Base-by-base conservation (phyloP, 2,329 filamentous ascomycete genomes). In the Metarhizium album region DNA sequence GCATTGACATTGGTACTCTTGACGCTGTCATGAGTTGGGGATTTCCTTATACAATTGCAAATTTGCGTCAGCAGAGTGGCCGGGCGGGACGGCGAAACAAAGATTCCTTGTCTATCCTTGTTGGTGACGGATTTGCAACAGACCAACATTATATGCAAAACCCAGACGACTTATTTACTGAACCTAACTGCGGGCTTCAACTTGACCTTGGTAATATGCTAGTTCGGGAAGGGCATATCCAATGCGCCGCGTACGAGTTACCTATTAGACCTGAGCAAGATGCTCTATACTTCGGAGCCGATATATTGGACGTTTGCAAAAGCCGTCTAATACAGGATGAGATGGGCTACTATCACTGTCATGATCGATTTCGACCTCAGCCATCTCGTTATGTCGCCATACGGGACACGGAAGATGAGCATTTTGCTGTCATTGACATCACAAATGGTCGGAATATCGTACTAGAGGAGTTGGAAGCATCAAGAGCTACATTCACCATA, bases 131-230 rank as follows among this genome's bases (percentile, higher is more conserved):
- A 56, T 95, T 93, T 57, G 83, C 90, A 2, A 89, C 88, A 0
- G 93, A 98, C 64, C 93, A 98, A 63, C 83, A 94, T 63, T 98
- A 94, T 67, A 98, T 98, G 93, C 82, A 87, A 54, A 95, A 97
- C 56, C 93, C 93, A 0, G 85, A 93, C 54, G 89, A 95, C 65
- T 84, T 98, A 23, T 91, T 97, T 67, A 93, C 87, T 0, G 88
- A 88, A 60, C 90, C 90, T 0, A 95, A 96, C 57, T 87, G 84
- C 57, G 86, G 89, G 64, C 73, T 97, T 2, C 90, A 93, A 62
- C 86, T 97, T 4, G 93, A 98, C 63, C 72, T 98, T n/a, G 77
- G 84, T 45, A 97, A 96, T 58, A 82, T 95, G 72, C 79, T 97
- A 3, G 85, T 96, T 5, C 74, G 93, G 0, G 93, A 97, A 71